Conservation (phyloP, 73 alveolate species). For the Paramecium sexaurelia region DNA sequence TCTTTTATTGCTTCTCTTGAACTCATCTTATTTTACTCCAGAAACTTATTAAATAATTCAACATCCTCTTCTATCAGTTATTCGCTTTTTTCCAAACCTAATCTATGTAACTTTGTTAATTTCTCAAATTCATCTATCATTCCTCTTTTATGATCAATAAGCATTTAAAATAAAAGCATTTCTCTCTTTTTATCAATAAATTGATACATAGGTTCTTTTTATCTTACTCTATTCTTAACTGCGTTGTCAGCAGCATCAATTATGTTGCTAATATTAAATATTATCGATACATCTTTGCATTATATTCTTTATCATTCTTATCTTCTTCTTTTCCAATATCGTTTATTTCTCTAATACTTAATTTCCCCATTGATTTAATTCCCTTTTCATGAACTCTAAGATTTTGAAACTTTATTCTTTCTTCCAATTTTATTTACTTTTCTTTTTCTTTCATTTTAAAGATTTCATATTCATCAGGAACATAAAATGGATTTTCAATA, state of each 20-base stretch:
- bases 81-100: slow-evolving; percentile 66
- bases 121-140: slow-evolving; percentile 68
- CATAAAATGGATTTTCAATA: slow-evolving; percentile 59
- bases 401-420: slow-evolving; percentile 54
- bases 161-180: slow-evolving; percentile 66
- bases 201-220: slow-evolving; percentile 69
- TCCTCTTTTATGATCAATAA: slow-evolving; percentile 65
- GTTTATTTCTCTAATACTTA: slow-evolving; percentile 51
- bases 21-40: slow-evolving; percentile 61
- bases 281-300: slow-evolving; percentile 31
- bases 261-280: slow-evolving; percentile 25
- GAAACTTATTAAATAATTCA: slow-evolving; percentile 59
- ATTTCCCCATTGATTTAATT: slow-evolving; percentile 44
- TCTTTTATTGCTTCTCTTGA: slow-evolving; percentile 62
- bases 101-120: slow-evolving; percentile 58
- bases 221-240: slow-evolving; percentile 64
- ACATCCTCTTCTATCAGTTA: slow-evolving; percentile 66
- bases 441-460: slow-evolving; percentile 69
- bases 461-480: slow-evolving; percentile 69
- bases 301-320: slow-evolving; percentile 40
- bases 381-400: slow-evolving; percentile 66
- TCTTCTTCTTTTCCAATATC: slow-evolving; percentile 61
- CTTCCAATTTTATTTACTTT: slow-evolving; percentile 45
- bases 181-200: slow-evolving; percentile 68
- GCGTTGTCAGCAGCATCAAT: slow-evolving; percentile 70